phyloP scores from a whole-genome alignment of 371 early-diverging fungal genomes.

The Blakeslea trispora region DNA sequence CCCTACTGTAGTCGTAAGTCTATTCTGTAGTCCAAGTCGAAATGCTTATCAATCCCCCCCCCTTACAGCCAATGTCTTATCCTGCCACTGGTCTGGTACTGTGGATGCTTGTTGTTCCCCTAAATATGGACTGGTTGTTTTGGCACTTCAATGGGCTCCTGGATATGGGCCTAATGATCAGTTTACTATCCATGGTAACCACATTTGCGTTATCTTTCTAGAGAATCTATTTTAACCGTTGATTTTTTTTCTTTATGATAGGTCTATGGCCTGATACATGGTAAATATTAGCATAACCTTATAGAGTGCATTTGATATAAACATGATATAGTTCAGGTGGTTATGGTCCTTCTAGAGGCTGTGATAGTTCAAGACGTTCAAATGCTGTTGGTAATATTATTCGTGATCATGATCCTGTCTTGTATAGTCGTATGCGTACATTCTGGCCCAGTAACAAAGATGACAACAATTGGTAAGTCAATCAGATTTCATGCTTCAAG shows the following conservation, averaged over 20 bases:
- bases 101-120: conserved; percentile 69
- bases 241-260: neutral
- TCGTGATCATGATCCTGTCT: conserved; percentile 26
- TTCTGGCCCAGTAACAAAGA: conserved; percentile 80
- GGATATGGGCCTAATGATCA: conserved; percentile 47
- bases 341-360: conserved; percentile 60
- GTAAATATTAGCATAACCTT: conserved; percentile 11
- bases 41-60: too few relatives aligned
- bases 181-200: conserved; percentile 54
- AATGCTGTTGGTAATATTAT: conserved; percentile 55
- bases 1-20: conserved; percentile 1
- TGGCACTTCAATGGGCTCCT: conserved; percentile 55
- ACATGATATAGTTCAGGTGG: conserved; percentile 44
- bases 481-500: too few relatives aligned
- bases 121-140: conserved; percentile 63
- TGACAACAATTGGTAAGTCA: conserved; percentile 28
- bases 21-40: too few relatives aligned
- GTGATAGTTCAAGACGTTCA: conserved; percentile 63
- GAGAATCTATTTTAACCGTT: neutral
- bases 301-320: too few relatives aligned
- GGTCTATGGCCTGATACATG: conserved; percentile 86
- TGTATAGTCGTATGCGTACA: conserved; percentile 60
- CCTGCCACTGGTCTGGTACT: conserved; percentile 39
- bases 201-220: too few relatives aligned
- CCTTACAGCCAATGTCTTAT: conserved; percentile 21